These are phyloP conservation scores for Nidula niveotomentosa DNA, from an alignment of 1,284 basidiomycete species.

Conservation along the genomic window DNA sequence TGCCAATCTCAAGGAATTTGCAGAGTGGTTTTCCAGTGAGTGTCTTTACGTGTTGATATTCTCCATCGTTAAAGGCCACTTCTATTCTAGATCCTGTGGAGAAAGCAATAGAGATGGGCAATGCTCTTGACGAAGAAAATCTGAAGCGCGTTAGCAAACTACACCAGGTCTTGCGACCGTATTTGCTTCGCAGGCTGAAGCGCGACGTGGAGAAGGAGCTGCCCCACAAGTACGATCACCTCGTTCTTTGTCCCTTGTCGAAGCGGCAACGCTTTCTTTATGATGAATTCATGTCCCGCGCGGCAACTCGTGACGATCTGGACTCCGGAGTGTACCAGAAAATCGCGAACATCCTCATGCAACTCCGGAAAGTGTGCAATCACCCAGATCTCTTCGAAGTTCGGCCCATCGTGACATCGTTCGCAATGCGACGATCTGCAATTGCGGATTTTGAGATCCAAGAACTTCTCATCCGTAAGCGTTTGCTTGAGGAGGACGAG, in stretches of 20 bases:
- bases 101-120: slow-evolving; percentile 90
- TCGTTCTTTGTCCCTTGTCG: slow-evolving; percentile 89
- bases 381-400: slow-evolving; percentile 97
- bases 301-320: slow-evolving; percentile 85
- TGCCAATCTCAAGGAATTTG: slow-evolving; percentile 92
- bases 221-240: slow-evolving; percentile 94
- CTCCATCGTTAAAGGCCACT: slow-evolving; percentile 4
- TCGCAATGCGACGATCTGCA: slow-evolving; percentile 83
- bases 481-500: slow-evolving; percentile 51
- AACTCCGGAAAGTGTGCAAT: slow-evolving; percentile 93
- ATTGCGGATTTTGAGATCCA: slow-evolving; percentile 87
- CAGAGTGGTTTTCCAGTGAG: slow-evolving; percentile 96
- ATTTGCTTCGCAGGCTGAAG: slow-evolving; percentile 93
- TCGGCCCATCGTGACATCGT: slow-evolving; percentile 90
- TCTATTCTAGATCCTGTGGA: slow-evolving; percentile 78
- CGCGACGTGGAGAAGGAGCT: slow-evolving; percentile 96
- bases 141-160: slow-evolving; percentile 87
- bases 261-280: slow-evolving; percentile 97
- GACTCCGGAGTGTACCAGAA: slow-evolving; percentile 86
- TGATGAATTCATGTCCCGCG: slow-evolving; percentile 97
- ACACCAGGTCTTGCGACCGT: slow-evolving; percentile 91
- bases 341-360: slow-evolving; percentile 98
- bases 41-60: slow-evolving; percentile 3
- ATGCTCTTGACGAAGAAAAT: slow-evolving; percentile 80
- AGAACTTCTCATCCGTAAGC: slow-evolving; percentile 81